phyloP scores from a whole-genome alignment of 495 filamentous ascomycete species.

The Aspergillus bertholletiae region DNA sequence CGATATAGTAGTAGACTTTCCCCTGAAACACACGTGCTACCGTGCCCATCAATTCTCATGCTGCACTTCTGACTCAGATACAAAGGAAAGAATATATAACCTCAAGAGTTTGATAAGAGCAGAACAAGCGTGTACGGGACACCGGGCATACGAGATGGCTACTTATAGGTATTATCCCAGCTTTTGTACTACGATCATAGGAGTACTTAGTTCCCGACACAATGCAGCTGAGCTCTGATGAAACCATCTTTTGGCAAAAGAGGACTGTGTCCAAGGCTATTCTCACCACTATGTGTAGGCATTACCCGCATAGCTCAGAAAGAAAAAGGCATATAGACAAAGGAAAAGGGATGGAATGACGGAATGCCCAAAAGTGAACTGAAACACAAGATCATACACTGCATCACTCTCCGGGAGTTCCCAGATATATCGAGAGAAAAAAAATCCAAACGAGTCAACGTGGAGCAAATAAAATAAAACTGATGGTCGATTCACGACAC shows the following conservation, averaged over 20 bases:
- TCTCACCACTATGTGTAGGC: constrained; percentile 14
- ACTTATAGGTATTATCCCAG: no score
- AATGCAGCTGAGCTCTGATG: background rate
- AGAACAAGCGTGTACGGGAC: no score
- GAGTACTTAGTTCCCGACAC: no score
- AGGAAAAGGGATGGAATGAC: constrained; percentile 24
- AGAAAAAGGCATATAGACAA: constrained; percentile 21
- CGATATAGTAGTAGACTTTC: no score
- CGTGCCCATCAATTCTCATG: no score
- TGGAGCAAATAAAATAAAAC: constrained; percentile 18
- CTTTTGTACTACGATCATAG: no score
- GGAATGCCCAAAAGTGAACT: constrained; percentile 19
- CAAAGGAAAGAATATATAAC: no score
- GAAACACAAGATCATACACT: constrained; percentile 28
- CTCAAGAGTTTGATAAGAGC: no score
- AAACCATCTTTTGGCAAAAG: background rate
- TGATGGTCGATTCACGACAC: constrained; percentile 17
- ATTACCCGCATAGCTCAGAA: constrained; percentile 8
- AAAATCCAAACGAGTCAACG: constrained; percentile 20
- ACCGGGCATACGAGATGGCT: no score
- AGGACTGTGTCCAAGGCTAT: constrained; percentile 6
- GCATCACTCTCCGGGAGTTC: constrained; percentile 29
- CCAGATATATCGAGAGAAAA: constrained; percentile 12
- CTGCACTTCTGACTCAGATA: no score
- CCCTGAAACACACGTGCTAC: no score